Base-by-base conservation (phyloP, 306 rosid species). In the Cucurbita maxima region DNA sequence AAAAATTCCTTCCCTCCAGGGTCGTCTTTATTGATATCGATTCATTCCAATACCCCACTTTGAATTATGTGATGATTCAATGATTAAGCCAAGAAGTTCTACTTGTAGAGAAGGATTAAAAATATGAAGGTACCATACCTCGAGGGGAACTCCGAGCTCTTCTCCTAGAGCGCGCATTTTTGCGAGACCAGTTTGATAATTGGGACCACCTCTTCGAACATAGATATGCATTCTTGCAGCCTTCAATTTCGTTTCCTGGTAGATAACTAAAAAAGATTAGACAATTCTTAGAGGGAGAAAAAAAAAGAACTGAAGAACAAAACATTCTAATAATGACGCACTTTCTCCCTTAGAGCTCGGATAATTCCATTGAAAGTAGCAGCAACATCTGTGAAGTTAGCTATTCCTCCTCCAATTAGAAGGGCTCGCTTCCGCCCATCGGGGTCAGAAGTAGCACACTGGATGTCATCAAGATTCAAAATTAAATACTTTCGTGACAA, bases 131-230 rank as follows among this genome's bases (percentile, higher is more conserved):
- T 75, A 3, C 3, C 81, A 66, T 76, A 91, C 97, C 92, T 88
- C 90, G 78, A 91, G 85, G 54, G 97, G 90, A 22, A 91, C 61
- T 44, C 97, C 97, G 19, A 91, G 82, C 80, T 88, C 97, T 50
- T 87, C 92, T 37, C 96, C 97, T 83, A 91, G 53, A 25, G 81
- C 74, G 5, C 90, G 90, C 97, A 91, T 91, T 83, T 84, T 91
- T 45, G 83, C 83, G 51, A 91, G 81, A 76, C 97, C 97, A 74
- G 81, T 85, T 82, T 88, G 92, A 81, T 88, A 91, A 80, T 91
- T 91, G 54, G 97, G 97, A 81, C 96, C 97, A 34, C 97, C 97
- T 80, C 97, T 84, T 82, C 97, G 87, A 38, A 91, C 97, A 70
- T 73, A 88, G 10, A 91, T 79, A 79, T 88, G 82, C 96, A 91